Percentiles rank a stretch among this genome's conserved stretches.
These are phyloP conservation scores for Geum urbanum DNA, from an alignment of 306 rosid species.

Conservation along the genomic window DNA sequence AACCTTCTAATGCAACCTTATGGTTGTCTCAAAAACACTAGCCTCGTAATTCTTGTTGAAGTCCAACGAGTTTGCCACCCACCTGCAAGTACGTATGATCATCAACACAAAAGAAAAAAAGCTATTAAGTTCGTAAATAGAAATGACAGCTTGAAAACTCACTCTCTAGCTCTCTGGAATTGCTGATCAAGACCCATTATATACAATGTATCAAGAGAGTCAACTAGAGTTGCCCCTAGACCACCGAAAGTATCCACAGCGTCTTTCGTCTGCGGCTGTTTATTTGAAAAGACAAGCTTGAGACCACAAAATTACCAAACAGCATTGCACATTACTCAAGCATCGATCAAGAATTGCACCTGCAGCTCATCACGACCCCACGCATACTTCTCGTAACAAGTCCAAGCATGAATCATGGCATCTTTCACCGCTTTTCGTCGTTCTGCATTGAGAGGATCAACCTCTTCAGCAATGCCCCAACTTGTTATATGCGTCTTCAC, in stretches of 20 bases:
- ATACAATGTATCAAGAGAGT: slow-evolving; percentile 60
- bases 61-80: slow-evolving; percentile 49
- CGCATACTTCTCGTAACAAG: slow-evolving; percentile 57
- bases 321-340: background rate
- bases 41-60: slow-evolving; percentile 50
- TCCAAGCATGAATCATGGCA: slow-evolving; percentile 56
- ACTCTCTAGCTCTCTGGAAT: slow-evolving; percentile 61
- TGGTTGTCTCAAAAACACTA: slow-evolving; percentile 77
- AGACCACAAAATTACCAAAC: background rate
- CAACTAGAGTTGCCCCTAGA: slow-evolving; percentile 62
- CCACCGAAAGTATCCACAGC: slow-evolving; percentile 55
- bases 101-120: background rate
- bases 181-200: slow-evolving; percentile 66
- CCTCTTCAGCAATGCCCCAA: slow-evolving; percentile 20
- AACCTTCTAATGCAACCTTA: slow-evolving; percentile 74
- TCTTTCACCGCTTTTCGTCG: slow-evolving; percentile 49
- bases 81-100: slow-evolving; percentile 42
- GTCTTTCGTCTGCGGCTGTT: slow-evolving; percentile 48
- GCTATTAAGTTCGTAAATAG: too few species aligned
- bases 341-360: slow-evolving; percentile 20
- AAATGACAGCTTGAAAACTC: slow-evolving; percentile 16
- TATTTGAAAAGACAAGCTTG: slow-evolving; percentile 23
- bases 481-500: slow-evolving; percentile 17
- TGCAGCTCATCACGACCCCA: slow-evolving; percentile 72
- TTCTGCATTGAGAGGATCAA: slow-evolving; percentile 36